Evolutionary conservation across 2,329 filamentous ascomycete genomes (phyloP), one percentile per base, ranked within the genome.

Genomic region (Byssothecium circinans): DNA sequence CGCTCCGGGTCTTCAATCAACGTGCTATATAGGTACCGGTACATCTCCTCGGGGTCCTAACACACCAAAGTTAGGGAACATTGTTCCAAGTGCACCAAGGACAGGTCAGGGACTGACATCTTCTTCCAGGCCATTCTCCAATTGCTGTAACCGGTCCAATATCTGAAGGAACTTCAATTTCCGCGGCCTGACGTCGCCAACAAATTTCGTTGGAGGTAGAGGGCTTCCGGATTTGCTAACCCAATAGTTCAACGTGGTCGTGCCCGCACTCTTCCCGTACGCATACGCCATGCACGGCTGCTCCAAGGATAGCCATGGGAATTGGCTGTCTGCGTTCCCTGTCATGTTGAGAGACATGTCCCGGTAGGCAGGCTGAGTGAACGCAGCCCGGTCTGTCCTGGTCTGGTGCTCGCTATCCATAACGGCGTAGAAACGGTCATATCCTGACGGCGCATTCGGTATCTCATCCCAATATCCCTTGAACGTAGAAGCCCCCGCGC

Each of bases 231-330:
- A 81, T 53, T 81, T 75, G 45, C 80, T 78, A 11, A 81, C 80
- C 81, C 85, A 89, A 53, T 84, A 81, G 57, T 87, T 89, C 41
- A 91, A 72, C 0, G 86, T 89, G 42, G 87, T 81, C 1, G 87
- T 90, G 5, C 87, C 87, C 0, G 86, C 82, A 18, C 81, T 76
- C 41, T 75, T 74, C 11, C 87, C 87, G 66, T 83, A 86, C 54
- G 79, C 81, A 64, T 87, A 88, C 0, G 83, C 78, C 68, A 84
- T 83, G 64, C 85, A 88, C 4, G 87, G 87, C 60, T 89, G 86
- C 62, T 91, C 87, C 20, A 90, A 74, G 1, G 86, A 85, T 52
- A 86, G 81, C 87, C 84, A 89, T 2, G 84, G 85, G 49, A 66
- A 67, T 32, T 69, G 62, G 42, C 58, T 62, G 12, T 72, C 66